These are phyloP conservation scores for Hypoxylon lenormandii DNA, from an alignment of 495 filamentous ascomycete species.

Conservation along the genomic window DNA sequence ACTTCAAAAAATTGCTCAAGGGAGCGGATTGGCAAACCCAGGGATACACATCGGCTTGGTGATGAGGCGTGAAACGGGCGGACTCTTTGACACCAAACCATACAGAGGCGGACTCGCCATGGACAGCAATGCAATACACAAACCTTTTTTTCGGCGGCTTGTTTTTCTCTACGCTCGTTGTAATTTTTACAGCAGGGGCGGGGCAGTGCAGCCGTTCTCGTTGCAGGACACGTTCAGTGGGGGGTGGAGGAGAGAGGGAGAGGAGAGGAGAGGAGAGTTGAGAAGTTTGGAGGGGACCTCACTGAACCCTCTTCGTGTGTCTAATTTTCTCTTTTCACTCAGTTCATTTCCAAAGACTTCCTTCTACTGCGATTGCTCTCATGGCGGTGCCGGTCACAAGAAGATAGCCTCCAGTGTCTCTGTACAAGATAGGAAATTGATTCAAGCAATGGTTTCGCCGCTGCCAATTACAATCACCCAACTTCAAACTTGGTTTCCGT, in stretches of 20 bases:
- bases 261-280: background rate
- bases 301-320: conserved; percentile 44
- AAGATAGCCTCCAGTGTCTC: conserved; percentile 47
- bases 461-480: conserved; percentile 45
- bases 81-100: conserved; percentile 37
- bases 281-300: conserved; percentile 1
- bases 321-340: conserved; percentile 34
- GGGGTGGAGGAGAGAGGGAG: background rate
- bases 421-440: conserved; percentile 51
- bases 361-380: conserved; percentile 43
- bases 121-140: conserved; percentile 43
- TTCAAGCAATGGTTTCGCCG: conserved; percentile 48
- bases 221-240: conserved; percentile 48
- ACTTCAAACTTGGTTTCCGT: background rate
- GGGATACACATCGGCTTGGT: conserved; percentile 44
- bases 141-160: conserved; percentile 49
- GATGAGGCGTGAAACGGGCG: conserved; percentile 48
- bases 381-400: conserved; percentile 56
- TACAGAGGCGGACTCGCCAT: conserved; percentile 40
- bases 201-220: conserved; percentile 53
- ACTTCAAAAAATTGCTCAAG: conserved; percentile 47
- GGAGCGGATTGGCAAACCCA: conserved; percentile 41
- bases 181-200: conserved; percentile 61
- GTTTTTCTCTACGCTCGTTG: conserved; percentile 67
- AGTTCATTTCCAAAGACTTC: conserved; percentile 36